Evolutionary conservation across 2,329 filamentous ascomycete species (phyloP).

Genomic region (Grosmannia penicillata): DNA sequence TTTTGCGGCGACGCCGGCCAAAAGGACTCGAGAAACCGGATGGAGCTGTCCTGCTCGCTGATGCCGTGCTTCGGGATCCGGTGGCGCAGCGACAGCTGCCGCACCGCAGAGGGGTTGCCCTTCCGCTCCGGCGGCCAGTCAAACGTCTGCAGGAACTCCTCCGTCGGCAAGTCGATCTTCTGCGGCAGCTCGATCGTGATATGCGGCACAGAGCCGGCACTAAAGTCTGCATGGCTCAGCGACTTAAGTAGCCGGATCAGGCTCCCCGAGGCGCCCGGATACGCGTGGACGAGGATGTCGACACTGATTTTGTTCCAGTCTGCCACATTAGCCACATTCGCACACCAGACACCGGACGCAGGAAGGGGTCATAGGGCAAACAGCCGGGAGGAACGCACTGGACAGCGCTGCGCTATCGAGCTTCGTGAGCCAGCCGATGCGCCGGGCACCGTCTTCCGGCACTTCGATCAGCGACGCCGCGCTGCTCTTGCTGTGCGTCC

Average conservation of each 20-base stretch:
- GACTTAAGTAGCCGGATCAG: slow-evolving; percentile 65
- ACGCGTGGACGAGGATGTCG: slow-evolving; percentile 73
- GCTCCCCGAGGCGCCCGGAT: slow-evolving; percentile 54
- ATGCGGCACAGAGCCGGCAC: slow-evolving; percentile 51
- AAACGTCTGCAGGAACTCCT: slow-evolving; percentile 47
- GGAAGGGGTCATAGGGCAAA: background rate
- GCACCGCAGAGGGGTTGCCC: slow-evolving; percentile 25
- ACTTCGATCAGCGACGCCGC: slow-evolving; percentile 59
- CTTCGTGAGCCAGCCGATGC: slow-evolving; percentile 62
- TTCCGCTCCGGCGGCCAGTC: slow-evolving; percentile 46
- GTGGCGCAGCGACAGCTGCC: slow-evolving; percentile 55
- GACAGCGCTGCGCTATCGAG: slow-evolving; percentile 59
- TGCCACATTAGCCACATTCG: slow-evolving; percentile 18
- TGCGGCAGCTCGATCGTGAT: slow-evolving; percentile 75
- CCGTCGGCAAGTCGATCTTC: slow-evolving; percentile 49
- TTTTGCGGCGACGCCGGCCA: slow-evolving; percentile 53
- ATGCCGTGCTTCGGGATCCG: slow-evolving; percentile 48
- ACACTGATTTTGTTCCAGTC: slow-evolving; percentile 67
- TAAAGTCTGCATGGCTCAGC: slow-evolving; percentile 60
- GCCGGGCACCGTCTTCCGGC: slow-evolving; percentile 45
- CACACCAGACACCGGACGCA: slow-evolving; percentile 7
- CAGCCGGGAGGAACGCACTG: slow-evolving; percentile 31
- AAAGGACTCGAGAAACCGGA: slow-evolving; percentile 72
- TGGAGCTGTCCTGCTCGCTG: slow-evolving; percentile 54
- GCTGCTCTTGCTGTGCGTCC: slow-evolving; percentile 34